phyloP scores from a whole-genome alignment of 1,284 basidiomycete genomes.

The Flammula alnicola region DNA sequence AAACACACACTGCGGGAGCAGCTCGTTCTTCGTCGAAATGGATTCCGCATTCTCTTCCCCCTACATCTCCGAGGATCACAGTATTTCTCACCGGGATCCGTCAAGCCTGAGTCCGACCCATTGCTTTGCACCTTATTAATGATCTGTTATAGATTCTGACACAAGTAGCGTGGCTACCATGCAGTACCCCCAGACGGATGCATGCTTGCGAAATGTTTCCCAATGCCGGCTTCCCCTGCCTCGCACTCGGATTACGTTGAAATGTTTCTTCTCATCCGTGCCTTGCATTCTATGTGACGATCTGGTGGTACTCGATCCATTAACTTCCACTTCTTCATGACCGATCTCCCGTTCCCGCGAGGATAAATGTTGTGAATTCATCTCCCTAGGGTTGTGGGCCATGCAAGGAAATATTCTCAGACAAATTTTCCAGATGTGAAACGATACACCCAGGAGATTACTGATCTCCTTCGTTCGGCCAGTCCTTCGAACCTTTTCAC shows the following conservation, averaged over 20 bases:
- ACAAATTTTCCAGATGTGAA: constrained; percentile 20
- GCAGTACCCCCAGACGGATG: constrained; percentile 23
- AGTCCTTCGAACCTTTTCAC: constrained; percentile 13
- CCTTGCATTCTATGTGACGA: constrained; percentile 20
- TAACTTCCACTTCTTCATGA: constrained; percentile 28
- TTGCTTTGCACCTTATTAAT: constrained; percentile 18
- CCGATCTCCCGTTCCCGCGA: constrained; percentile 37
- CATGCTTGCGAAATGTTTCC: constrained; percentile 25
- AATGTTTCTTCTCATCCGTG: constrained; percentile 15
- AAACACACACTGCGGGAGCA: not conserved
- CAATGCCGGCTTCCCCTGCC: constrained; percentile 8
- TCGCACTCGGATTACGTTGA: constrained; percentile 22
- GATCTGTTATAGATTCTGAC: constrained; percentile 21
- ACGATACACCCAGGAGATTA: constrained; percentile 19
- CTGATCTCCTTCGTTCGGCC: constrained; percentile 25
- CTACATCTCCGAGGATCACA: constrained; percentile 29
- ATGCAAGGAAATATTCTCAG: constrained; percentile 12
- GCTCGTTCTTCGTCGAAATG: not conserved
- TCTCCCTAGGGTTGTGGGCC: constrained; percentile 12
- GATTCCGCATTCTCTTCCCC: not conserved
- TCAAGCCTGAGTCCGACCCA: constrained; percentile 12
- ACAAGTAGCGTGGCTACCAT: constrained; percentile 32
- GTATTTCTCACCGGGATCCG: constrained; percentile 10
- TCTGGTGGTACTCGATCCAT: constrained; percentile 17
- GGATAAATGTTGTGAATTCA: constrained; percentile 29